A percentile compares a stretch with the other conserved stretches of the same genome.
phyloP scores from a whole-genome alignment of 495 filamentous ascomycete genomes.

The Tuber microsphaerosporum region DNA sequence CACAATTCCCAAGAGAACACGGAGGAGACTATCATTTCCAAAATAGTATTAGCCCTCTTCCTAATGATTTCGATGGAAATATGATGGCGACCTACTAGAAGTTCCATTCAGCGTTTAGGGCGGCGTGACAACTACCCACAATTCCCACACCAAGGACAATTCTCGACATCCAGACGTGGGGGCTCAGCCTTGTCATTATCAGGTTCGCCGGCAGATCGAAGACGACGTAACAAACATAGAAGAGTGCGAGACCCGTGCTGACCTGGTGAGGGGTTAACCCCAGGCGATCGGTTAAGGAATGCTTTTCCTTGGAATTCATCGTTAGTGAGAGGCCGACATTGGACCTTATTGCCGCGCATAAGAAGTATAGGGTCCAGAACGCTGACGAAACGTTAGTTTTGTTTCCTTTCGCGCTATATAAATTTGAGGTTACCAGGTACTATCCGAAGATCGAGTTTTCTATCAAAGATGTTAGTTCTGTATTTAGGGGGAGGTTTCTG shows the following conservation, averaged over 20 bases:
- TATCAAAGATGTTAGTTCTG: slow-evolving; percentile 30
- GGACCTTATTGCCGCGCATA: slow-evolving; percentile 82
- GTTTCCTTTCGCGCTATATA: neutral
- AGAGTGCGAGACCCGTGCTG: slow-evolving; percentile 74
- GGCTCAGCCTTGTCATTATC: slow-evolving; percentile 75
- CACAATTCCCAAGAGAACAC: slow-evolving; percentile 78
- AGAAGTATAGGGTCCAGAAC: slow-evolving; percentile 89
- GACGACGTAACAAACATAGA: slow-evolving; percentile 84
- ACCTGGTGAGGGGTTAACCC: slow-evolving; percentile 64
- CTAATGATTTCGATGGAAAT: neutral
- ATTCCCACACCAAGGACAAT: slow-evolving; percentile 83
- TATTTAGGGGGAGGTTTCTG: neutral
- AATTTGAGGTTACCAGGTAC: slow-evolving; percentile 55
- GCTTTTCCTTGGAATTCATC: slow-evolving; percentile 63
- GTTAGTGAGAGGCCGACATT: slow-evolving; percentile 87
- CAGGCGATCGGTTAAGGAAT: slow-evolving; percentile 63
- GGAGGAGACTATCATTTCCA: slow-evolving; percentile 53
- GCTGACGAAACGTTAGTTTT: slow-evolving; percentile 46
- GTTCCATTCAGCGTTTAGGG: slow-evolving; percentile 74
- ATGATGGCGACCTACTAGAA: slow-evolving; percentile 57
- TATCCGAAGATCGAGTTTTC: slow-evolving; percentile 75
- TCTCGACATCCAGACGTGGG: slow-evolving; percentile 85
- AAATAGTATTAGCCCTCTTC: neutral
- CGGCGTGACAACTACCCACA: slow-evolving; percentile 73
- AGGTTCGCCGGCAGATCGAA: slow-evolving; percentile 87